These are phyloP conservation scores for Lachnellula occidentalis DNA, from an alignment of 2,329 filamentous ascomycete genomes.

Conservation along the genomic window DNA sequence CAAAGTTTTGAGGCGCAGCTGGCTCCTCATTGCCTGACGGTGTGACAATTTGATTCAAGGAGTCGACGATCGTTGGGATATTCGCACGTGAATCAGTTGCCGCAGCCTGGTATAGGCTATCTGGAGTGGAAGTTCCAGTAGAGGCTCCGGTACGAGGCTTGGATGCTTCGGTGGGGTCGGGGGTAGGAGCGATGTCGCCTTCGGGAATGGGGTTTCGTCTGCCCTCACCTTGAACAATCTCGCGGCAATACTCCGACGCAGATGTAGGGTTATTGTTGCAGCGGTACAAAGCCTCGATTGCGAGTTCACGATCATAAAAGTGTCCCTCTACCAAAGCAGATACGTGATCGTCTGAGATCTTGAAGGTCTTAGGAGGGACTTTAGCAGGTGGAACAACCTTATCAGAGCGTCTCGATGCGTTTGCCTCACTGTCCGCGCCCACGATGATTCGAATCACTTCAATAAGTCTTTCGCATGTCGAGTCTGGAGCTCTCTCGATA, in stretches of 20 bases:
- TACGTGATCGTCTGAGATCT: constrained; percentile 43
- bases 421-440: constrained; percentile 68
- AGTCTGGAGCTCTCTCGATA: constrained; percentile 72
- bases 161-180: constrained; percentile 18
- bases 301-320: constrained; percentile 54
- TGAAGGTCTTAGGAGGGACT: constrained; percentile 41
- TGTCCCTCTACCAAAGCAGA: constrained; percentile 34
- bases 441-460: constrained; percentile 78
- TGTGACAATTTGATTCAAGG: constrained; percentile 12
- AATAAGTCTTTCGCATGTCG: constrained; percentile 72
- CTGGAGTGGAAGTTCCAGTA: constrained; percentile 26
- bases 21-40: constrained; percentile 1
- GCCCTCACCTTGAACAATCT: constrained; percentile 51
- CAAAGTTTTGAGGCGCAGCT: constrained; percentile 13
- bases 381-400: constrained; percentile 42
- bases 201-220: constrained; percentile 64
- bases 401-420: constrained; percentile 57
- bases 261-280: constrained; percentile 60
- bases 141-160: constrained; percentile 29
- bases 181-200: constrained; percentile 44
- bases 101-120: constrained; percentile 20
- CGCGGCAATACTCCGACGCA: constrained; percentile 70
- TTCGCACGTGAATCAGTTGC: constrained; percentile 11
- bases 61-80: constrained; percentile 14
- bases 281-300: constrained; percentile 74